phyloP scores from a whole-genome alignment of 2,329 filamentous ascomycete genomes.

The Fusarium longipes region DNA sequence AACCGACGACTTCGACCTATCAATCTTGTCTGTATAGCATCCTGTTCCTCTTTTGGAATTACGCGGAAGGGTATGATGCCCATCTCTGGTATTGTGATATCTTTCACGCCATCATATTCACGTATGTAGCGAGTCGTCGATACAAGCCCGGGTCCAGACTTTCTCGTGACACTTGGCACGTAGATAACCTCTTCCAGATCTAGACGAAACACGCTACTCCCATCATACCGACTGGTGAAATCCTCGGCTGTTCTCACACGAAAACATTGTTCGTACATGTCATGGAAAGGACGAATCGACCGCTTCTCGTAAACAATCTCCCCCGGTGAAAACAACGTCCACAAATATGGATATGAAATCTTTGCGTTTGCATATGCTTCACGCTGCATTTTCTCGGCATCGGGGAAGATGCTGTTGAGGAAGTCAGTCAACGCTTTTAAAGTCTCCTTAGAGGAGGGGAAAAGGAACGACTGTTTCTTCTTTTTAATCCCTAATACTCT shows the following conservation, averaged over 20 bases:
- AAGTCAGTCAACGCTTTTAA: not conserved
- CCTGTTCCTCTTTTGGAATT: not conserved
- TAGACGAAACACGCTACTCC: not conserved
- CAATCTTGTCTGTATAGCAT: not conserved
- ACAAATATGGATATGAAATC: not conserved
- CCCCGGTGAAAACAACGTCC: not conserved
- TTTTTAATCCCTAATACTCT: not conserved
- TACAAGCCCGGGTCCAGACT: not conserved
- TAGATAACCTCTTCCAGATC: not conserved
- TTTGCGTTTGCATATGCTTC: not conserved
- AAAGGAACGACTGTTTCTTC: too few relatives aligned
- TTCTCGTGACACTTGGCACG: too few relatives aligned
- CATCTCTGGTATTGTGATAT: not conserved
- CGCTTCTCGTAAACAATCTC: not conserved
- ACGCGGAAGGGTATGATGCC: not conserved
- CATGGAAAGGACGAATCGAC: rapidly evolving
- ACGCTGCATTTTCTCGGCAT: rapidly evolving
- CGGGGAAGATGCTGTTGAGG: not conserved
- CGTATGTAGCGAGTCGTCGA: not conserved
- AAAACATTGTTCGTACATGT: not conserved
- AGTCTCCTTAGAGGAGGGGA: not conserved
- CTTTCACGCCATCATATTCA: not conserved
- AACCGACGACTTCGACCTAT: not conserved
- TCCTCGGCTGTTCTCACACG: not conserved
- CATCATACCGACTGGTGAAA: not conserved